Evolutionary conservation across 495 filamentous ascomycete species (phyloP).

Genomic region (Pseudomonodictys pantanalensis): DNA sequence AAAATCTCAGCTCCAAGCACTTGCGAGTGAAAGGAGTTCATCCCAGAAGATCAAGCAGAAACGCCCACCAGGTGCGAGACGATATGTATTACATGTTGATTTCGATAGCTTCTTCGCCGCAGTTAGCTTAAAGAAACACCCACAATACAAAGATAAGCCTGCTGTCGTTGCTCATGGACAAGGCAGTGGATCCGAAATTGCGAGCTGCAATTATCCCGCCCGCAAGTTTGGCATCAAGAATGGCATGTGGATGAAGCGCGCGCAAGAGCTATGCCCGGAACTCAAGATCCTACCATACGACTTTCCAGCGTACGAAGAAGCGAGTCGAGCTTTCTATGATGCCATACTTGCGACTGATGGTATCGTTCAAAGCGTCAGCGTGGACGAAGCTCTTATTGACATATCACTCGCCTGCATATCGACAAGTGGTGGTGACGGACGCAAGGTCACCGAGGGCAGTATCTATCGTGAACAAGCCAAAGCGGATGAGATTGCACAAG

Average conservation of each 20-base stretch:
- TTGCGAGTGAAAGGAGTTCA: slow-evolving; percentile 65
- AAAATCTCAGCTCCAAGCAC: slow-evolving; percentile 77
- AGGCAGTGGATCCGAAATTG: slow-evolving; percentile 87
- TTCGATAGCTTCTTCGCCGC: slow-evolving; percentile 98
- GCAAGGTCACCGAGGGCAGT: slow-evolving; percentile 65
- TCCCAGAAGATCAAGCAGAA: slow-evolving; percentile 52
- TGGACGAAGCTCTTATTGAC: slow-evolving; percentile 90
- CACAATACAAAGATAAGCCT: slow-evolving; percentile 75
- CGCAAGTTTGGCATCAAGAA: slow-evolving; percentile 85
- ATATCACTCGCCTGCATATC: slow-evolving; percentile 64
- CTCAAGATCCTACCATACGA: slow-evolving; percentile 88
- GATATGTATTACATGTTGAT: slow-evolving; percentile 95
- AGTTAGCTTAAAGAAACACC: slow-evolving; percentile 75
- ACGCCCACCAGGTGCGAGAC: slow-evolving; percentile 56
- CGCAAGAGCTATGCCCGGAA: slow-evolving; percentile 76
- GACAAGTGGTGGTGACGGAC: slow-evolving; percentile 65
- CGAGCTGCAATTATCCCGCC: slow-evolving; percentile 93
- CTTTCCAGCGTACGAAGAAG: slow-evolving; percentile 90
- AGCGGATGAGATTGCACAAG: slow-evolving; percentile 68
- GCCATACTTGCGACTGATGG: slow-evolving; percentile 76
- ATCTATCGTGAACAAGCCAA: slow-evolving; percentile 79
- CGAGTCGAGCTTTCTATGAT: slow-evolving; percentile 82
- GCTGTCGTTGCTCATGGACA: slow-evolving; percentile 84
- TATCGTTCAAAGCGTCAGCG: slow-evolving; percentile 89
- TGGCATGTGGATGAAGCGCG: slow-evolving; percentile 98